These are phyloP conservation scores for Phylloporus sp. DNA, from an alignment of 768 basidiomycete species.

Conservation along the genomic window DNA sequence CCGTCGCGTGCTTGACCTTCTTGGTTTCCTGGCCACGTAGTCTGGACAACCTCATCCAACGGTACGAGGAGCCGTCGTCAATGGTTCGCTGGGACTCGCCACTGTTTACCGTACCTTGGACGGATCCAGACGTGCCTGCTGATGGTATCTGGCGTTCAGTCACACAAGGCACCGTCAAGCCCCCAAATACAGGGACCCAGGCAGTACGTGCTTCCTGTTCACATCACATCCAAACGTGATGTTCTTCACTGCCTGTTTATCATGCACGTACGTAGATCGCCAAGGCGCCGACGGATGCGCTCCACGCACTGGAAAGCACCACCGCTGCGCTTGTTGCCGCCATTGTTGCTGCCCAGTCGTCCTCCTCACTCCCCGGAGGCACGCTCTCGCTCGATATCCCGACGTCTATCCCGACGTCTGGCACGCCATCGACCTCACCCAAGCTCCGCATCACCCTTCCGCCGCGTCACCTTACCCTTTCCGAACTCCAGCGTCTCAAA, in stretches of 20 bases:
- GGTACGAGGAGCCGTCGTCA: constrained; percentile 95
- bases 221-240: neutral
- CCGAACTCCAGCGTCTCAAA: constrained; percentile 85
- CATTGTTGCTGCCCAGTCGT: constrained; percentile 62
- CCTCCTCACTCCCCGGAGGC: constrained; percentile 47
- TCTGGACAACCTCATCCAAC: constrained; percentile 51
- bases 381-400: constrained; percentile 29
- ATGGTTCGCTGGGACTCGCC: constrained; percentile 99
- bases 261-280: constrained; percentile 44
- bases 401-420: constrained; percentile 35
- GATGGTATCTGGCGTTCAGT: constrained; percentile 78
- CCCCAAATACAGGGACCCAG: constrained; percentile 82
- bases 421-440: constrained; percentile 17
- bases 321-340: constrained; percentile 66
- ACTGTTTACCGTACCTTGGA: constrained; percentile 79
- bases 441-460: constrained; percentile 60
- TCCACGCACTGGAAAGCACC: constrained; percentile 81
- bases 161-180: constrained; percentile 75
- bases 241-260: no score
- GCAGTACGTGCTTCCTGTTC: constrained; percentile 44
- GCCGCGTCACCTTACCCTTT: constrained; percentile 68
- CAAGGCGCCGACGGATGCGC: constrained; percentile 84
- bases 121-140: constrained; percentile 61
- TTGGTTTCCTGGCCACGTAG: neutral
- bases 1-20: neutral